Conservation (phyloP, 139 green algal genomes). For the Edaphochlamys debaryana region DNA sequence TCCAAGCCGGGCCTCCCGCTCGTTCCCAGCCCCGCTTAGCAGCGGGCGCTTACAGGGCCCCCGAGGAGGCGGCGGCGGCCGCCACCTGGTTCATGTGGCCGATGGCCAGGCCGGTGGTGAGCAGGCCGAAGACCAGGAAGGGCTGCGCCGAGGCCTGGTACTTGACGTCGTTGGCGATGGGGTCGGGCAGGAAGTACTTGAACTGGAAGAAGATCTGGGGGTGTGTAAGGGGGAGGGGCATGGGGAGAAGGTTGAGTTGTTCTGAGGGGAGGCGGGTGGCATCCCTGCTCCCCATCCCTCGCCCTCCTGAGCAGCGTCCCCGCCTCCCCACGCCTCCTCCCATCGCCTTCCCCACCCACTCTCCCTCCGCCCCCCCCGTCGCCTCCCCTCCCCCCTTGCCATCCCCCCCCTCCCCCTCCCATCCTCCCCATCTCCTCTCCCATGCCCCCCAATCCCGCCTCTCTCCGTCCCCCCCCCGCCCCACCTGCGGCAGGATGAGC, state of each 20-base stretch:
- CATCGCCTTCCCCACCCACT: background rate
- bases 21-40: no score
- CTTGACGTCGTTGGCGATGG: conserved; percentile 98
- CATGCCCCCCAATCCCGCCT: no score
- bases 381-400: no score
- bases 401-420: background rate
- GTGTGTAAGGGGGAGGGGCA: background rate
- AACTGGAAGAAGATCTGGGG: conserved; percentile 91
- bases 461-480: background rate
- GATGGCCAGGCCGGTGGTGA: conserved; percentile 94
- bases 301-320: background rate
- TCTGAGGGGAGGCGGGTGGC: background rate
- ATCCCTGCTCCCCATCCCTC: no score
- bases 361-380: background rate
- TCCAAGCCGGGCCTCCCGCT: no score
- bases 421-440: background rate
- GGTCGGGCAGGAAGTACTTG: conserved; percentile 98
- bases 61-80: conserved; percentile 9
- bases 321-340: background rate
- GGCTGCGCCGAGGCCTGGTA: conserved; percentile 90
- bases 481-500: conserved; percentile 92
- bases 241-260: background rate
- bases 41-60: conserved; percentile 24
- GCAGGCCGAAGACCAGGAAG: conserved; percentile 98
- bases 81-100: conserved; percentile 69